Base-by-base conservation (phyloP, 768 basidiomycete species). In the Suillus sp. region DNA sequence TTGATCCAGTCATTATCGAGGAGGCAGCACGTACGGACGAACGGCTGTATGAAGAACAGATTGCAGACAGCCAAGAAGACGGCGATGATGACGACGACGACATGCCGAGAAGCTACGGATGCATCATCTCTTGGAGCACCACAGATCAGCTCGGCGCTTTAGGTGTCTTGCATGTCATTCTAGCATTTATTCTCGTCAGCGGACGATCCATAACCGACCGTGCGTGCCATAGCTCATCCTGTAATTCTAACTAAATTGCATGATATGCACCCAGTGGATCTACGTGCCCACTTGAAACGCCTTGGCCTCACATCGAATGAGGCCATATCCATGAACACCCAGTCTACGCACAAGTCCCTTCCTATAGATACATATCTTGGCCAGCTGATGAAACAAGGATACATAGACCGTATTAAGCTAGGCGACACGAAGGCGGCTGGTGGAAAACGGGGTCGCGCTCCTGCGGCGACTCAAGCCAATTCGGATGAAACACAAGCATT, bases 151-250 rank as follows among this genome's bases (percentile, higher is more conserved):
- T 93, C 1, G 88, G 83, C 2, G 70, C 84, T 2, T 71, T 91
- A 27, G 96, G 95, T 9, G 75, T 97, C 5, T 80, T 95, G 16
- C 90, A 93, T 61, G 85, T 93, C 18, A 82, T 99, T 42, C 84
- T 98, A 11, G 86, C 90, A 0, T 78, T 97, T 27, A 87, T 99
- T 54, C 80, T 99, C n/a, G 90, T 90, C 50, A 88, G 85, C 66
- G 93, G 93, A 51, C 79, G 90, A 11, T 82, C 85, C 16, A 80
- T 97, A 20, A 79, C 81, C 32, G 95, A 97, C 69, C 75, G 95
- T 95, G 69, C 38, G 73, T 68, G 43, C 11, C 3, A n/a, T 60
- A 40, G 51, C 60, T 54, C 30, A 20, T 63, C 30, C 30, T 30
- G 35, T 30, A 34, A 18, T 38, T 45, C 2, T 11, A n/a, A 32